A percentile compares a stretch with the other conserved stretches of the same genome.
phyloP scores from a whole-genome alignment of 106 monocot species.

The Dendrobium huoshanense region DNA sequence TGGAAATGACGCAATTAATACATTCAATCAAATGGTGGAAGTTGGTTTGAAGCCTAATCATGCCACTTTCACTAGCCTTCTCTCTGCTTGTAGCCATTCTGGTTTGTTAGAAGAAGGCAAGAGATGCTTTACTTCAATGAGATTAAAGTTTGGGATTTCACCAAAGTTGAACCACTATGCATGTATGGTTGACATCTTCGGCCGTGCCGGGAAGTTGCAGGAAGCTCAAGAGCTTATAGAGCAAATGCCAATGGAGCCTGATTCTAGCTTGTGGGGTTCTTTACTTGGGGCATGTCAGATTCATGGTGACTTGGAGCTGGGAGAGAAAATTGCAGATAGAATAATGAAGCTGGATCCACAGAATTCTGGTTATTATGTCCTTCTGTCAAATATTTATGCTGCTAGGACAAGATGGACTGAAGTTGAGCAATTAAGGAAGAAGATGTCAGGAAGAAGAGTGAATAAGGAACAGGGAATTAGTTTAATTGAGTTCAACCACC shows the following conservation, averaged over 20 bases:
- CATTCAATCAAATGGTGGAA: conserved; percentile 40
- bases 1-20: conserved; percentile 31
- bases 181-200: conserved; percentile 60
- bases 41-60: conserved; percentile 34
- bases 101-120: conserved; percentile 42
- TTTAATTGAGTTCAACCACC: conserved; percentile 39
- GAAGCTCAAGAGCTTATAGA: conserved; percentile 47
- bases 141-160: conserved; percentile 14
- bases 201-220: conserved; percentile 48
- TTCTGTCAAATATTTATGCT: conserved; percentile 68
- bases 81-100: conserved; percentile 61
- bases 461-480: conserved; percentile 48
- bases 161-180: conserved; percentile 47
- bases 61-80: conserved; percentile 48
- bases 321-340: conserved; percentile 40
- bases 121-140: conserved; percentile 40
- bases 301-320: conserved; percentile 38
- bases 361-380: conserved; percentile 59
- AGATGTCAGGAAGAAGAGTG: conserved; percentile 38
- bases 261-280: conserved; percentile 50
- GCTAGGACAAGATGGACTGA: conserved; percentile 63
- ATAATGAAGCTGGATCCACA: conserved; percentile 28
- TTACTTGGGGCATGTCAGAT: conserved; percentile 53
- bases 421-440: conserved; percentile 47
- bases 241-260: conserved; percentile 41